Base-by-base conservation (phyloP, 352 stramenopile species). In the Thalassiosira exigua region DNA sequence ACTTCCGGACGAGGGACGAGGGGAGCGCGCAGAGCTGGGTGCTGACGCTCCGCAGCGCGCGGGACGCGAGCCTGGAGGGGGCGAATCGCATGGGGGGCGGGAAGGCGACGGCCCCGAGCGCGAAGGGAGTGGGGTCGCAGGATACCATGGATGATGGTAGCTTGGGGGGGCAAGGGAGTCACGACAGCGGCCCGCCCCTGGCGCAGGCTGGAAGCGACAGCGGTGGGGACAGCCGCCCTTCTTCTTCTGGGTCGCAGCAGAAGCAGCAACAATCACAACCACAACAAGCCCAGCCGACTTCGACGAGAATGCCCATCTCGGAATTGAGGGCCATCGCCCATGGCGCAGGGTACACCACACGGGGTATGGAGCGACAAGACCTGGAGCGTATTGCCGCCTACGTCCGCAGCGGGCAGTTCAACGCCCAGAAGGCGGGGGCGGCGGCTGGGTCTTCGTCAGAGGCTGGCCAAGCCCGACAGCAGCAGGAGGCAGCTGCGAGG, bases 291-390 rank as follows among this genome's bases (percentile, higher is more conserved):
- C 50, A 65, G 54, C 33, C 65, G 26, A 14, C 39, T 12, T 51
- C 41, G 27, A 32, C n/a, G 21, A 70, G 80, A 46, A 85, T 88
- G 77, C 68, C 75, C 7, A 85, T 93, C 33, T 82, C 76, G 32
- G 88, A 93, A 68, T 64, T 93, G 12, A 70, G 84, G 19, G 83
- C 88, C 7, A 87, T 93, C 64, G 86, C 83, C 27, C 85, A 93
- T 62, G 84, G 88, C 29, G 81, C 76, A 42, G 88, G 88, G 12
- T 84, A 87, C 39, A 74, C 87, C 62, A 93, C 88, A 21, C 61
- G 64, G 41, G 88, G 88, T 27, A 93, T 93, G 88, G 88, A 93
- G 79, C 66, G 88, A 39, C 52, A 70, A 21, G 81, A 93, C 69
- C 64, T 93, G 26, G 86, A 93, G 73, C 22, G 48, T 19, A 86